Evolutionary conservation across 768 basidiomycete genomes (phyloP), one percentile per base, ranked within the genome.

Genomic region (Rhizopogon sp.): DNA sequence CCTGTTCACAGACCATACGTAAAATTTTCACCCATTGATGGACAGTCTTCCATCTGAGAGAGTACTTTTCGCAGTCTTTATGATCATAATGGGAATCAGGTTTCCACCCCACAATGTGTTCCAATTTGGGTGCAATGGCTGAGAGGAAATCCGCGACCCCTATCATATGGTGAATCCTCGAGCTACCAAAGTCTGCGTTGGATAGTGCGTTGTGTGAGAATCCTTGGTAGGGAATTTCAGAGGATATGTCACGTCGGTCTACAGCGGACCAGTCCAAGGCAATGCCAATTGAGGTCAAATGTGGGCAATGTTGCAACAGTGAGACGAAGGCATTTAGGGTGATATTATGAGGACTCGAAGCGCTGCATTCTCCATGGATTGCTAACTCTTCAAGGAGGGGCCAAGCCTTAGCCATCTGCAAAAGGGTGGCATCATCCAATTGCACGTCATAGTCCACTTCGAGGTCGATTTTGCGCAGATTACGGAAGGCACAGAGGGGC

Each of bases 1-100:
- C 39, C 39, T 17, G 39, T n/a, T n/a, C 39, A 17, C n/a, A 7
- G 6, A 50, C 59, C 8, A 54, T 55, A 31, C 63, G 43, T 37
- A 67, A 63, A 5, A 63, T 50, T 20, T 58, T 59, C 5, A 68
- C 55, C 25, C 58, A 28, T 53, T 17, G 41, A 59, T 65, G 60
- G 28, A 65, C 67, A 22, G 63, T 61, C 46, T 54, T 63, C 66
- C 66, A 68, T 20, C 65, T 29, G 40, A 39, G 51, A 29, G 22
- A 37, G 42, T 68, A 65, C 55, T 63, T 69, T 8, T 65, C 59
- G 8, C 10, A 16, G 25, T 29, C 39, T 17, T 10, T 1, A 17
- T 29, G 2, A 42, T 14, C 25, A 6, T 20, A 16, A 2, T n/a
- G 5, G 16, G 2, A 5, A 16, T 22, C n/a, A 39, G 16, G 3